Evolutionary conservation across 106 monocot species (phyloP).

Genomic region (Allium fistulosum): DNA sequence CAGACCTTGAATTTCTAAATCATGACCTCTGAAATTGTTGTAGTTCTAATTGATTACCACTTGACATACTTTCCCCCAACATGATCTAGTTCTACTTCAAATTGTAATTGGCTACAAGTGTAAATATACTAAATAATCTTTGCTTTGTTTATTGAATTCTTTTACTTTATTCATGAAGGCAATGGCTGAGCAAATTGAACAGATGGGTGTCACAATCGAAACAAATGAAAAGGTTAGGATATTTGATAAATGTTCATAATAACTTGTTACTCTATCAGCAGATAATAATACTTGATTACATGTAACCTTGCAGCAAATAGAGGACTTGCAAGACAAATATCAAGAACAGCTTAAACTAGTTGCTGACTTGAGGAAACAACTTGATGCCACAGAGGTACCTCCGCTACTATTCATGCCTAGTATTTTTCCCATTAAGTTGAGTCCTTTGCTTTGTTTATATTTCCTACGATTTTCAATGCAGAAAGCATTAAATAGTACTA

Average conservation of each 20-base stretch:
- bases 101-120: no score
- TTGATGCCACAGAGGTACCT: constrained; percentile 69
- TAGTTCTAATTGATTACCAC: no score
- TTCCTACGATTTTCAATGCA: constrained; percentile 11
- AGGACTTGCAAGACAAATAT: constrained; percentile 63
- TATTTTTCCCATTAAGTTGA: neutral
- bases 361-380: constrained; percentile 56
- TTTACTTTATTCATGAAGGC: constrained; percentile 29
- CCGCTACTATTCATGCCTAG: neutral
- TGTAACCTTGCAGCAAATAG: constrained; percentile 43
- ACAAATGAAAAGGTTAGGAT: constrained; percentile 61
- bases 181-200: constrained; percentile 85
- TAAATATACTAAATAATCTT: neutral
- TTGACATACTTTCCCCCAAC: no score
- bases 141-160: neutral
- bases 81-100: no score
- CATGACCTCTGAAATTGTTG: no score
- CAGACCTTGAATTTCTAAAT: no score
- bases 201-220: constrained; percentile 55
- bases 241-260: neutral
- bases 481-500: constrained; percentile 71
- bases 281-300: neutral
- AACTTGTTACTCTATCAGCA: neutral
- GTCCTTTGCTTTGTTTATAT: neutral
- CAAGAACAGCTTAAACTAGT: constrained; percentile 42